Conservation (phyloP, 495 filamentous ascomycete species). For the Melanomma pulvis-pyrius region DNA sequence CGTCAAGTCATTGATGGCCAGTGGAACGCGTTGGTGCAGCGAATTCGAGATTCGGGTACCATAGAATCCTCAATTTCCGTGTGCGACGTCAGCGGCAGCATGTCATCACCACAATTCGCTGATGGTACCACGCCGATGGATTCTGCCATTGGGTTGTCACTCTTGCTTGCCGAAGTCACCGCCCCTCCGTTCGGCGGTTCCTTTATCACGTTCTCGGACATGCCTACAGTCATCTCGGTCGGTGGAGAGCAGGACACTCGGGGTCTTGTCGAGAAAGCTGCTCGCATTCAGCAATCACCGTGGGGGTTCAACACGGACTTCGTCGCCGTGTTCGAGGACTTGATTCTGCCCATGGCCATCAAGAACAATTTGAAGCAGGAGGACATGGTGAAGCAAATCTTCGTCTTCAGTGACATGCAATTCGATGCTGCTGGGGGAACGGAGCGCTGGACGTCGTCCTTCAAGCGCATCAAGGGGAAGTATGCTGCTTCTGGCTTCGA, state of each 20-base stretch:
- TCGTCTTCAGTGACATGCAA: slow-evolving; percentile 56
- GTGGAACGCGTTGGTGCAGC: slow-evolving; percentile 54
- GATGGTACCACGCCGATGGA: slow-evolving; percentile 53
- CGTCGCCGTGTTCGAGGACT: slow-evolving; percentile 49
- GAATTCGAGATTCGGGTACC: slow-evolving; percentile 51
- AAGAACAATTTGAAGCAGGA: slow-evolving; percentile 45
- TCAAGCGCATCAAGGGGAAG: slow-evolving; percentile 47
- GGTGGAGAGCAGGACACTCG: slow-evolving; percentile 40
- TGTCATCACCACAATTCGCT: slow-evolving; percentile 42
- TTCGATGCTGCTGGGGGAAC: slow-evolving; percentile 44
- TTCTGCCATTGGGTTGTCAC: slow-evolving; percentile 51
- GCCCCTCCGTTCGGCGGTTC: slow-evolving; percentile 50
- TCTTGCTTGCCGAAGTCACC: slow-evolving; percentile 52
- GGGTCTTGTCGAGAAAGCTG: slow-evolving; percentile 43
- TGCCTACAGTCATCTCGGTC: slow-evolving; percentile 41
- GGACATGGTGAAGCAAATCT: slow-evolving; percentile 55
- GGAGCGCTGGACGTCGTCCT: slow-evolving; percentile 42
- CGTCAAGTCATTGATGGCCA: slow-evolving; percentile 47
- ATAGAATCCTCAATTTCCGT: slow-evolving; percentile 51
- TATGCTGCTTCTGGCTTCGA: slow-evolving; percentile 51
- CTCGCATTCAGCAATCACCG: slow-evolving; percentile 21
- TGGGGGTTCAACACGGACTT: slow-evolving; percentile 52
- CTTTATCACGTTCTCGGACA: slow-evolving; percentile 51
- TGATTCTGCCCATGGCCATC: slow-evolving; percentile 53
- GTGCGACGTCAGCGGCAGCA: slow-evolving; percentile 52